Conservation (phyloP, 2,329 filamentous ascomycete species). For the Fusarium chaquense region DNA sequence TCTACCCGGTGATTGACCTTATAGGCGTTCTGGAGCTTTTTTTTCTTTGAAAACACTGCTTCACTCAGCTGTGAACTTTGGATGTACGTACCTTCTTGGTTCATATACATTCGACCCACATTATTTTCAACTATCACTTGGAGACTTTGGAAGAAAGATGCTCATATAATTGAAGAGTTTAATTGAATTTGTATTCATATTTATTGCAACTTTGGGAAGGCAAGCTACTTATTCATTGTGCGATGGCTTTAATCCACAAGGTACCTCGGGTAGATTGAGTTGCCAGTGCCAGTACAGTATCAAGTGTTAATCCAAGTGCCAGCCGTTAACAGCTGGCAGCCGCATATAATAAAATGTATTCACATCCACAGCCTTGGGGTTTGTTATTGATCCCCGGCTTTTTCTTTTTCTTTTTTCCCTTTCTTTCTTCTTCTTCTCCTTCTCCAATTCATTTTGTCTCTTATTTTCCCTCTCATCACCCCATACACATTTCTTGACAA, state of each 20-base stretch:
- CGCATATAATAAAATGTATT: background rate
- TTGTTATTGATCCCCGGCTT: background rate
- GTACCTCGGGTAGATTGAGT: no score
- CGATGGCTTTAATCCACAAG: background rate
- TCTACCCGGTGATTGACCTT: background rate
- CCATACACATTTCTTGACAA: background rate
- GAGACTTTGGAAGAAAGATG: no score
- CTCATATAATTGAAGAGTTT: no score
- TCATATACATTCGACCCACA: background rate
- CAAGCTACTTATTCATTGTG: background rate
- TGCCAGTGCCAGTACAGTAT: no score
- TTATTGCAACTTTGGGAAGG: background rate
- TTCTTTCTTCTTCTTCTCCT: background rate
- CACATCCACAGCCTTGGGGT: background rate
- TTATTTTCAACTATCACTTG: background rate
- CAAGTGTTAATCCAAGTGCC: background rate
- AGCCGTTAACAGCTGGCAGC: slow-evolving; percentile 1
- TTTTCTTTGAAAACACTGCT: background rate
- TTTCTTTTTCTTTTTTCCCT: background rate
- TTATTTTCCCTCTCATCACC: background rate
- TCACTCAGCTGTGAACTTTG: background rate
- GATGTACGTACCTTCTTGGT: background rate
- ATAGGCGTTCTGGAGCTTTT: background rate
- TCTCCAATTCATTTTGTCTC: background rate
- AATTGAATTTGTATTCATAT: no score